A percentile compares a stretch with the other conserved stretches of the same genome.
These are phyloP conservation scores for Podospora bellae-mahoneyi DNA, from an alignment of 495 filamentous ascomycete genomes.

Conservation along the genomic window DNA sequence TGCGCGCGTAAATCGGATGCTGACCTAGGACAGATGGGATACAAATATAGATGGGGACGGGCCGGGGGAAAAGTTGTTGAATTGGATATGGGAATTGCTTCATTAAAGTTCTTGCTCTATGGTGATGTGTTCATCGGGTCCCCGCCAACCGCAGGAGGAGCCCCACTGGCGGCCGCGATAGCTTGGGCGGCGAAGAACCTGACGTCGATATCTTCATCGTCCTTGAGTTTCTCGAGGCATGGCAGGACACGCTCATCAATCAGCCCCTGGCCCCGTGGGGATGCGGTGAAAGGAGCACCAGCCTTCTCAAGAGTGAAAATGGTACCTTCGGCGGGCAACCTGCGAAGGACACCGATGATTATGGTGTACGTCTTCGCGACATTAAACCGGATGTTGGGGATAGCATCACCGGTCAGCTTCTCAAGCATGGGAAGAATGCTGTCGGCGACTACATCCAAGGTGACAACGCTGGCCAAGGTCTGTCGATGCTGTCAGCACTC, in stretches of 20 bases:
- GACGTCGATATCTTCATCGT: conserved; percentile 96
- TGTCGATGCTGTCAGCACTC: conserved; percentile 43
- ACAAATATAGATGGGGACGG: not conserved
- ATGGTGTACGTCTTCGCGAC: conserved; percentile 95
- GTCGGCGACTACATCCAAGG: conserved; percentile 83
- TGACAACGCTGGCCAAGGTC: conserved; percentile 92
- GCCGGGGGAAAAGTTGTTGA: not conserved
- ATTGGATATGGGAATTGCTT: conserved; percentile 26
- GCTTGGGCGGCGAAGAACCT: conserved; percentile 79
- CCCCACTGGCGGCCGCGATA: conserved; percentile 35
- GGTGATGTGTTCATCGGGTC: conserved; percentile 60
- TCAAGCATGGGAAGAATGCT: conserved; percentile 95
- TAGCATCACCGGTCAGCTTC: conserved; percentile 85
- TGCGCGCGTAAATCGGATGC: not conserved
- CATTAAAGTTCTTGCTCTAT: conserved; percentile 40
- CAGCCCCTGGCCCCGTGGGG: conserved; percentile 71
- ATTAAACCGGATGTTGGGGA: conserved; percentile 99
- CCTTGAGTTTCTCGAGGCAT: conserved; percentile 88
- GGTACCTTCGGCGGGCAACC: conserved; percentile 83
- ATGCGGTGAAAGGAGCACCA: conserved; percentile 58
- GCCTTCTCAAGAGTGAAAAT: conserved; percentile 79
- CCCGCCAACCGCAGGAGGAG: conserved; percentile 36
- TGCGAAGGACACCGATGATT: conserved; percentile 82
- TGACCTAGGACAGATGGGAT: not conserved
- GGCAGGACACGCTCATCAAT: conserved; percentile 86